Percentiles rank a stretch among this genome's conserved stretches.
Evolutionary conservation across 2,329 filamentous ascomycete species (phyloP).

Genomic region (Huntiella abstrusa): DNA sequence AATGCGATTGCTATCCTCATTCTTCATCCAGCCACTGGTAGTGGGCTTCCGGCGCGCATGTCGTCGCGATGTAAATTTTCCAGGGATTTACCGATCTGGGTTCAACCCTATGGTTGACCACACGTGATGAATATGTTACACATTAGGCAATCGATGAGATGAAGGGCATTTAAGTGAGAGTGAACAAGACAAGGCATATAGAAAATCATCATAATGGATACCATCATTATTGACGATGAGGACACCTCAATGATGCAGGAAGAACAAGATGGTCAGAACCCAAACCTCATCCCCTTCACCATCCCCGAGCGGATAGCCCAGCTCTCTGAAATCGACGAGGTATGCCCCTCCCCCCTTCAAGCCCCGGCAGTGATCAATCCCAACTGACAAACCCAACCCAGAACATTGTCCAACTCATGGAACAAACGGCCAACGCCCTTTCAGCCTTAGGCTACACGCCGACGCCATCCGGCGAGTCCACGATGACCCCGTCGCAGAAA

Average conservation of each 20-base stretch:
- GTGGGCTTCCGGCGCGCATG: neutral
- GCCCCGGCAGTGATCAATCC: constrained; percentile 5
- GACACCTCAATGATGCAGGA: constrained; percentile 2
- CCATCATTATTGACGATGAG: neutral
- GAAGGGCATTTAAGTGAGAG: no score
- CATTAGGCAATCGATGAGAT: no score
- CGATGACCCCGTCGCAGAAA: constrained; percentile 10
- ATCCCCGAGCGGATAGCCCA: constrained; percentile 64
- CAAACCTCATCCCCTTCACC: constrained; percentile 33
- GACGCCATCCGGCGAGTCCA: neutral
- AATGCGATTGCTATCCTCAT: no score
- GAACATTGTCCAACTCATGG: constrained; percentile 21
- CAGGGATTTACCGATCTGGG: constrained; percentile 2
- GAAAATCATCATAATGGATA: constrained; percentile 3
- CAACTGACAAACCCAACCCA: constrained; percentile 6
- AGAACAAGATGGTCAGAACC: neutral
- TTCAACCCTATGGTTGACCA: neutral
- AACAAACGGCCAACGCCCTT: constrained; percentile 28
- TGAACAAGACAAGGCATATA: no score
- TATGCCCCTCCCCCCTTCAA: constrained; percentile 16
- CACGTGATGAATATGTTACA: neutral
- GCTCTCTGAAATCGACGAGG: constrained; percentile 59
- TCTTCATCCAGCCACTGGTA: no score
- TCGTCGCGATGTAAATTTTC: constrained; percentile 3
- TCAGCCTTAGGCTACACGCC: constrained; percentile 23